Evolutionary conservation across 306 rosid genomes (phyloP).

Genomic region (Urtica urens): DNA sequence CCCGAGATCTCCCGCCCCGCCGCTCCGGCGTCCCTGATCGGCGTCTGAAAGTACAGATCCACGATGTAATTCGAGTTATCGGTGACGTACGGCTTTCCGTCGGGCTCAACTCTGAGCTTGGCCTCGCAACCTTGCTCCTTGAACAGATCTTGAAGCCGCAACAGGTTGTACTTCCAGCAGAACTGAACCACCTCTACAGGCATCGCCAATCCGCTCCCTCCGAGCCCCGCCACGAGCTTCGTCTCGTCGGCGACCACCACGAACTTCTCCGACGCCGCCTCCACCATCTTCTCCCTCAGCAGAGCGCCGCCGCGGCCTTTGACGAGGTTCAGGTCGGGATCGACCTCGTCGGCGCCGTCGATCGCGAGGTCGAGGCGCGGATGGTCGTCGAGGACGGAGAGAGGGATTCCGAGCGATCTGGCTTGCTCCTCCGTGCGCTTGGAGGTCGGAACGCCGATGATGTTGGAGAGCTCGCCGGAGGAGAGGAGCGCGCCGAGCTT

Average conservation of each 20-base stretch:
- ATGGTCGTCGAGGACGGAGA: conserved; percentile 63
- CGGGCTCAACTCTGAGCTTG: conserved; percentile 43
- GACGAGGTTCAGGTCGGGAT: conserved; percentile 58
- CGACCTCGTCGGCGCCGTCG: conserved; percentile 86
- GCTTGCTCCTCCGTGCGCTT: conserved; percentile 88
- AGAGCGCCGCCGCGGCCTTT: conserved; percentile 83
- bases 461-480: conserved; percentile 50
- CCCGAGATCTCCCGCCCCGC: conserved; percentile 65
- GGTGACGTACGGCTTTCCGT: conserved; percentile 56
- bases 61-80: conserved; percentile 71
- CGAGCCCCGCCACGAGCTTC: conserved; percentile 50
- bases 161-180: conserved; percentile 68
- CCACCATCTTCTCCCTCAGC: conserved; percentile 70
- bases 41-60: conserved; percentile 68
- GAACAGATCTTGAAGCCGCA: conserved; percentile 48
- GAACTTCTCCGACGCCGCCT: conserved; percentile 69
- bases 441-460: conserved; percentile 68
- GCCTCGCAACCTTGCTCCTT: conserved; percentile 62
- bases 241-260: conserved; percentile 71
- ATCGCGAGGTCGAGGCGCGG: conserved; percentile 65
- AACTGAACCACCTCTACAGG: conserved; percentile 88
- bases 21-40: conserved; percentile 38
- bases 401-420: conserved; percentile 59
- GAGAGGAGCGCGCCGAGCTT: conserved; percentile 54
- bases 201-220: conserved; percentile 75